phyloP scores from a whole-genome alignment of 2,329 filamentous ascomycete genomes.

The Rhexocercosporidium sp. region DNA sequence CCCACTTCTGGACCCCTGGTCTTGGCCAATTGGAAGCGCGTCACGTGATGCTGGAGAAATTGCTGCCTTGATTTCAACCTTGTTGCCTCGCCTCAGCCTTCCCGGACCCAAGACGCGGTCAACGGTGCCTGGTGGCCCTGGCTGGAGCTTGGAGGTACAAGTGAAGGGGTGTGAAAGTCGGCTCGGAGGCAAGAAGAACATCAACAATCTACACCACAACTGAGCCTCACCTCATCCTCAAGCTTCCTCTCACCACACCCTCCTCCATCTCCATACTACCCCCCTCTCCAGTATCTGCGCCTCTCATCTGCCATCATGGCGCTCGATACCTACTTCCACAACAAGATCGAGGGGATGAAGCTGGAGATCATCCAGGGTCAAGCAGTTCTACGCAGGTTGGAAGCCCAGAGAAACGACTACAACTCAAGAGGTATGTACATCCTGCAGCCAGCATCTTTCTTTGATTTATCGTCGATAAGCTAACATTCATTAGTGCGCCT shows the following conservation, averaged over 20 bases:
- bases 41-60: not conserved
- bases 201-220: constrained; percentile 7
- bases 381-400: constrained; percentile 89
- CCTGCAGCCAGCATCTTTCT: not conserved
- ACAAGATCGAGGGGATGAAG: constrained; percentile 99
- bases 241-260: constrained; percentile 1
- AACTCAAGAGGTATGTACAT: constrained; percentile 72
- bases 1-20: constrained; percentile 9
- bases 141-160: constrained; percentile 8
- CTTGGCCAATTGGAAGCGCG: not conserved
- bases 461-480: constrained; percentile 12
- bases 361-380: constrained; percentile 99
- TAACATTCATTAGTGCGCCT: constrained; percentile 68
- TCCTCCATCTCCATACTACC: constrained; percentile 2
- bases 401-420: constrained; percentile 99
- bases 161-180: too few species aligned
- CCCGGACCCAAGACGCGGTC: constrained; percentile 9
- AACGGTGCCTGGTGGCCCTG: constrained; percentile 6
- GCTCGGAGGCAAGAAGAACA: constrained; percentile 15
- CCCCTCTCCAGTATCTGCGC: constrained; percentile 16
- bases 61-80: constrained; percentile 1
- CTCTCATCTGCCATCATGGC: constrained; percentile 70
- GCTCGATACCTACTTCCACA: constrained; percentile 99
- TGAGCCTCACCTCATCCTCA: constrained; percentile 19
- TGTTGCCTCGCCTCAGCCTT: constrained; percentile 11